A percentile compares a stretch with the other conserved stretches of the same genome.
These are phyloP conservation scores for Chamaenerion angustifolium DNA, from an alignment of 345 rosid genomes.

Conservation along the genomic window DNA sequence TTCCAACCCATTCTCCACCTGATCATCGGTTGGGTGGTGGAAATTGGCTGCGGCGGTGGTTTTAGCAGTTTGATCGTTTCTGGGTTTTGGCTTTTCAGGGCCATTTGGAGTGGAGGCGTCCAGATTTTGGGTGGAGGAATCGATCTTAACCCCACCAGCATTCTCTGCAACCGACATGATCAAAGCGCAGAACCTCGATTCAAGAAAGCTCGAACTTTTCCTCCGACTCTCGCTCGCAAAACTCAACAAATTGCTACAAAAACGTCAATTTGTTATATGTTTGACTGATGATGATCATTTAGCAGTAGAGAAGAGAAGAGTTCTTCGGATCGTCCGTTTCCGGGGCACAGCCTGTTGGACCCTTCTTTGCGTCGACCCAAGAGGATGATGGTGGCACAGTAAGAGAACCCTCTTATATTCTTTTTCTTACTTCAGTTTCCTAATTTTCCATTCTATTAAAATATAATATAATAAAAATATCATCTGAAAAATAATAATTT, in stretches of 20 bases:
- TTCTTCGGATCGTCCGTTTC: slow-evolving; percentile 30
- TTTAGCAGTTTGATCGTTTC: slow-evolving; percentile 24
- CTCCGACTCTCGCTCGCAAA: not conserved
- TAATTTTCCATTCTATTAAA: no score
- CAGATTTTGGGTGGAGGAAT: slow-evolving; percentile 32
- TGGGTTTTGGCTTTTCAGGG: slow-evolving; percentile 44
- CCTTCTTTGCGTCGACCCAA: slow-evolving; percentile 2
- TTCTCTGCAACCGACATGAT: slow-evolving; percentile 90
- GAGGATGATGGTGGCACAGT: not conserved
- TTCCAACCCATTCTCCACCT: no score
- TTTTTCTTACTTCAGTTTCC: no score
- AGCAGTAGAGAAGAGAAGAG: not conserved
- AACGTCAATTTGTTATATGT: no score
- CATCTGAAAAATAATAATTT: no score
- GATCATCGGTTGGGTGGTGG: not conserved
- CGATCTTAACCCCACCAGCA: slow-evolving; percentile 74
- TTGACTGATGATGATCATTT: no score
- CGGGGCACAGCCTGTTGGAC: slow-evolving; percentile 15
- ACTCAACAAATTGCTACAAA: no score
- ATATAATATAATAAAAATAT: no score
- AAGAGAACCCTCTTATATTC: not conserved
- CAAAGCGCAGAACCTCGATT: not conserved
- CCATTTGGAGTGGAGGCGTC: slow-evolving; percentile 31
- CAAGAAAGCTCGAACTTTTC: not conserved
- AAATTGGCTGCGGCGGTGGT: slow-evolving; percentile 9